Conservation (phyloP, 345 rosid genomes). For the Microthlaspi erraticum region DNA sequence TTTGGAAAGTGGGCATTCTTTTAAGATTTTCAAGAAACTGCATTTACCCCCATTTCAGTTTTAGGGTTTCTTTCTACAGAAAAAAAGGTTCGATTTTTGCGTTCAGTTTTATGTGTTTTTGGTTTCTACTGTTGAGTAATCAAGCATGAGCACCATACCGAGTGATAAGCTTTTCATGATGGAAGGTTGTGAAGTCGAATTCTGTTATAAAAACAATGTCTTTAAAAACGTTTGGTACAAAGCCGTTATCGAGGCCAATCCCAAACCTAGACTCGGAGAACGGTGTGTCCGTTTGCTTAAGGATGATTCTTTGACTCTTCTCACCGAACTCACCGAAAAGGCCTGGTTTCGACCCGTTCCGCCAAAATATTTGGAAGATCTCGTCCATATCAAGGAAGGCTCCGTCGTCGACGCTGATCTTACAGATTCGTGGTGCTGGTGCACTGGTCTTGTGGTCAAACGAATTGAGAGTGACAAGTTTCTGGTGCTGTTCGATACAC, state of each 20-base stretch:
- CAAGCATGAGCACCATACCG: background rate
- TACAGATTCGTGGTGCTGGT: conserved; percentile 61
- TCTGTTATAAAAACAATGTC: conserved; percentile 55
- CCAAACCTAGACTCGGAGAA: conserved; percentile 28
- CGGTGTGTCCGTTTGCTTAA: conserved; percentile 46
- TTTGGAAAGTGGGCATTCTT: too few relatives aligned
- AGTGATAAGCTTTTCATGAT: background rate
- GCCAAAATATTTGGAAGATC: conserved; percentile 18
- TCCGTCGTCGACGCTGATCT: conserved; percentile 51
- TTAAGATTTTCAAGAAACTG: too few relatives aligned
- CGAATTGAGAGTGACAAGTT: conserved; percentile 41
- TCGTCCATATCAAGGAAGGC: conserved; percentile 35
- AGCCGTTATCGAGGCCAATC: conserved; percentile 50
- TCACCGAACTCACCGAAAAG: conserved; percentile 46
- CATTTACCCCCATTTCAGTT: too few relatives aligned
- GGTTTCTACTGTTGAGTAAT: background rate
- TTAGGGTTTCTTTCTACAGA: background rate
- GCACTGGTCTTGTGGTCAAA: conserved; percentile 59
- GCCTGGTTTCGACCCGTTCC: conserved; percentile 58
- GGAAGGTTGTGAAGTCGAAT: conserved; percentile 52
- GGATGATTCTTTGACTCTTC: conserved; percentile 46
- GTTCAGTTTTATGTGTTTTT: background rate
- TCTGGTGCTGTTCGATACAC: conserved; percentile 54
- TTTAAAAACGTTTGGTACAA: conserved; percentile 56
- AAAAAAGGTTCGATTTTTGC: background rate